These are phyloP conservation scores for Excoecaria agallocha DNA, from an alignment of 345 rosid genomes.

Conservation along the genomic window DNA sequence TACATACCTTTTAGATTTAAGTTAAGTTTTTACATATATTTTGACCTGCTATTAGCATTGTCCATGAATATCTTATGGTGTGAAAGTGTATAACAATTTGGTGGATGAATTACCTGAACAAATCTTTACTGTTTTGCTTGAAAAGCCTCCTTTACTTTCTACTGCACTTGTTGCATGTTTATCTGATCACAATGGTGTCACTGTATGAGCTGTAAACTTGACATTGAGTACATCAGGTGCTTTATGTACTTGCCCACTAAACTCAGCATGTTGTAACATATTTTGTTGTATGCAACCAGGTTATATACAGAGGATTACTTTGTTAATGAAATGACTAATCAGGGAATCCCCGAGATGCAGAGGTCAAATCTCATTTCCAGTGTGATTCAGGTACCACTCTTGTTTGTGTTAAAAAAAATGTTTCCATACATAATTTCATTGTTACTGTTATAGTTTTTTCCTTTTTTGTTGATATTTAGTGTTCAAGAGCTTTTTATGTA, in stretches of 20 bases:
- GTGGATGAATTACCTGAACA: not conserved
- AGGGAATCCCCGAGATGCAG: constrained; percentile 94
- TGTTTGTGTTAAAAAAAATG: constrained; percentile 7
- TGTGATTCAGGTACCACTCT: constrained; percentile 68
- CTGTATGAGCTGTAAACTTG: not conserved
- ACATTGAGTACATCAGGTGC: not conserved
- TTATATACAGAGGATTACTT: constrained; percentile 84
- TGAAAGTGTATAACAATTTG: not conserved
- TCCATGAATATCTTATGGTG: not conserved
- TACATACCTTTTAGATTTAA: not conserved
- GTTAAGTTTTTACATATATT: not conserved
- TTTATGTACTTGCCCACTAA: not conserved
- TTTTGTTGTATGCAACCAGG: constrained; percentile 41
- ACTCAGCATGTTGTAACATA: not conserved
- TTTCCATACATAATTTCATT: not conserved
- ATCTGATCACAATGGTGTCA: not conserved
- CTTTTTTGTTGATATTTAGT: not conserved
- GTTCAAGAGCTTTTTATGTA: not conserved
- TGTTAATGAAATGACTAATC: constrained; percentile 69
- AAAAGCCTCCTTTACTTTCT: constrained; percentile 7
- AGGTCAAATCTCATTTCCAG: constrained; percentile 89
- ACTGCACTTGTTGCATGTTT: constrained; percentile 5
- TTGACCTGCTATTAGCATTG: not conserved
- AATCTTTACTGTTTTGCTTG: not conserved
- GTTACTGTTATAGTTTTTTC: not conserved